phyloP scores from a whole-genome alignment of 805 yeast genomes.

The Spathaspora arborariae region DNA sequence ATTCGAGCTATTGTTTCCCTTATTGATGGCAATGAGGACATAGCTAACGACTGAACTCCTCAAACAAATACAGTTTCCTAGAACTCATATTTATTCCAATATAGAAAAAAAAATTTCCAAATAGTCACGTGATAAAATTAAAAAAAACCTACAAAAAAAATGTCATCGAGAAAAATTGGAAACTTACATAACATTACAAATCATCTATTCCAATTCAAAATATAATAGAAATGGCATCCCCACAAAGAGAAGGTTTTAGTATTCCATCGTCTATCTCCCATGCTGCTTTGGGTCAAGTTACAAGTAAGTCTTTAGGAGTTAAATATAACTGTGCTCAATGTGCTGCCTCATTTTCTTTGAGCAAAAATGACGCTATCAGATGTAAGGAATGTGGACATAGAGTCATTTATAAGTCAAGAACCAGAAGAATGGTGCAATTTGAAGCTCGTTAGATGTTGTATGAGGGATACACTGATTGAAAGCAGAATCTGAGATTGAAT shows the following conservation, averaged over 20 bases:
- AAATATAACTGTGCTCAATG: constrained; percentile 96
- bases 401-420: constrained; percentile 94
- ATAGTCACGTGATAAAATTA: background rate
- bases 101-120: background rate
- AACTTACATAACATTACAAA: background rate
- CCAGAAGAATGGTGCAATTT: constrained; percentile 84
- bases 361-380: constrained; percentile 94
- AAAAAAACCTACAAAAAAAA: background rate
- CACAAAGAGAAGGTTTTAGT: constrained; percentile 81
- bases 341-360: constrained; percentile 80
- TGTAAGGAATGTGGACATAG: constrained; percentile 99
- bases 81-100: background rate
- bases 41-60: background rate
- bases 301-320: constrained; percentile 67
- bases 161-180: background rate
- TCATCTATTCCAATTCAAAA: background rate
- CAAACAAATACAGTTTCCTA: background rate
- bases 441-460: constrained; percentile 22
- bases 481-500: background rate
- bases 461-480: background rate
- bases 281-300: constrained; percentile 81
- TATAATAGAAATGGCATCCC: constrained; percentile 32
- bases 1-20: constrained; percentile 32
- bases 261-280: constrained; percentile 70
- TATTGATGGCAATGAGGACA: constrained; percentile 27